Base-by-base conservation (phyloP, 1,284 basidiomycete genomes). In the Tylopilus sp. region DNA sequence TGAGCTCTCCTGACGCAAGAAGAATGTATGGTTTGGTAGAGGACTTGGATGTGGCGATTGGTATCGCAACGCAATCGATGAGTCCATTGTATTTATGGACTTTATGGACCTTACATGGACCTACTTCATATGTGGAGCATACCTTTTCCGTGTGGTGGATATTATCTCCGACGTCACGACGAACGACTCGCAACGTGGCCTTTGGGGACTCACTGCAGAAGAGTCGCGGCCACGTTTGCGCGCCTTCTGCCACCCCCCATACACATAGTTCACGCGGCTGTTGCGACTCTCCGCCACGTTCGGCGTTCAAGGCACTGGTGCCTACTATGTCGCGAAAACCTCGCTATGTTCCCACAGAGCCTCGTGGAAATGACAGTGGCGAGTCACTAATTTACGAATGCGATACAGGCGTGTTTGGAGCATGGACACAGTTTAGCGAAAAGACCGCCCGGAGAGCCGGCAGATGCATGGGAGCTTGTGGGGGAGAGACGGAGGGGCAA, bases 1-100 rank as follows among this genome's bases (percentile, higher is more conserved):
- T 17, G 39, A 8, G 32, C 37, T 60, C 54, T 50, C 43, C 22
- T 35, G 51, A 53, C n/a, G 26, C 31, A 48, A 41, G 26, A 31
- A 29, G 48, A n/a, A 24, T 22, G 9, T 35, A 32, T 50, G 33
- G 53, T 45, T 45, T 36, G 52, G 35, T 31, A 43, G 46, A 35
- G 42, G 46, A 25, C 10, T 54, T 52, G 51, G 31, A 48, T 46
- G 54, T 48, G 53, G 55, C 40, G 51, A 49, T 54, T 45, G 24
- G 43, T 42, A 26, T 40, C 31, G 33, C 25, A 43, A n/a, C 24
- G 32, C 20, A 22, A 44, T 33, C 20, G 47, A 29, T 20, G 50
- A 19, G 41, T 43, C 42, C 47, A 49, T 63, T 29, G 39, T 50
- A 67, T 69, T 66, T 68, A 65, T 67, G 61, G 46, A 43, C 35